Evolutionary conservation across 2,329 filamentous ascomycete genomes (phyloP).

Genomic region (Fusarium zealandicum): DNA sequence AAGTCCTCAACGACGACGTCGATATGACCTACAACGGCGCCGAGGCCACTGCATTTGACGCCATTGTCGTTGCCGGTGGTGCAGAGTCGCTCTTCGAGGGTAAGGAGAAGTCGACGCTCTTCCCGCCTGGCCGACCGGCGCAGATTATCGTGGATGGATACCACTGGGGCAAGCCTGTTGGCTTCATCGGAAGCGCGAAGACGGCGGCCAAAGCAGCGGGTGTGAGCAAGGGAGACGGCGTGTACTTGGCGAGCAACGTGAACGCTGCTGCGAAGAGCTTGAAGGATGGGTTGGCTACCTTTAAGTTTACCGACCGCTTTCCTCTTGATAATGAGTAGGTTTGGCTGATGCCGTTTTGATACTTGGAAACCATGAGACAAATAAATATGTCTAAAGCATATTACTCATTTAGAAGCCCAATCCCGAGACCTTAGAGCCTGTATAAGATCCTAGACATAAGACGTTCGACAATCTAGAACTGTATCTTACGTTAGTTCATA

Average conservation of each 20-base stretch:
- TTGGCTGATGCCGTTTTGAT: no score
- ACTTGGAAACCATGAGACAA: no score
- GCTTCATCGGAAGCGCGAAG: conserved; percentile 58
- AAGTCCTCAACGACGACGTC: conserved; percentile 60
- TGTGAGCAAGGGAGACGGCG: conserved; percentile 53
- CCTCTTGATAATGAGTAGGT: conserved; percentile 55
- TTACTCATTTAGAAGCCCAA: no score
- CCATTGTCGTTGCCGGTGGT: conserved; percentile 65
- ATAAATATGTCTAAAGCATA: no score
- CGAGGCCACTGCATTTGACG: conserved; percentile 69
- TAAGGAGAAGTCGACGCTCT: conserved; percentile 59
- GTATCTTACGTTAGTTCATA: no score
- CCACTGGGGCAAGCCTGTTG: conserved; percentile 75
- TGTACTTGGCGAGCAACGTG: conserved; percentile 48
- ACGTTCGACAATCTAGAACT: no score
- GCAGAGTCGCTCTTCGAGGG: conserved; percentile 59
- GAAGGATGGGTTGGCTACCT: conserved; percentile 66
- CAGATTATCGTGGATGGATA: conserved; percentile 70
- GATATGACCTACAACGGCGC: conserved; percentile 70
- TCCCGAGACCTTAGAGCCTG: no score
- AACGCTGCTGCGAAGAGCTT: conserved; percentile 53
- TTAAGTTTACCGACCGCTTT: conserved; percentile 72
- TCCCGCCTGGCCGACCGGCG: conserved; percentile 67
- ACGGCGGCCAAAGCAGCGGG: conserved; percentile 52
- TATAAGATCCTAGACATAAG: no score